phyloP scores from a whole-genome alignment of 768 basidiomycete species.

The Mycena maculata region DNA sequence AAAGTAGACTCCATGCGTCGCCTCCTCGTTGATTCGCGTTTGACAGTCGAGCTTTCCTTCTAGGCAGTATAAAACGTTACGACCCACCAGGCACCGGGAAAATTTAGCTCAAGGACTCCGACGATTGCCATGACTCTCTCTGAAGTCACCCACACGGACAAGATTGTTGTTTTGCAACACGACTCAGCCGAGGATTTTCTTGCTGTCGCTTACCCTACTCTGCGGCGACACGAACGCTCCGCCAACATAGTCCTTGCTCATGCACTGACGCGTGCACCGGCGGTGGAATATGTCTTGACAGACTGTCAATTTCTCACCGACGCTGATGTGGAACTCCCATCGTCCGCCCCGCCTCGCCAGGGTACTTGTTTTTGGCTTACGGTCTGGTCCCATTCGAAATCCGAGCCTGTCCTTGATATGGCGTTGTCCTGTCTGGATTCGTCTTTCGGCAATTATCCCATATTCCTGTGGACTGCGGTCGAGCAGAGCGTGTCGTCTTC shows the following conservation, averaged over 20 bases:
- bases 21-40: conserved; percentile 17
- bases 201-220: conserved; percentile 51
- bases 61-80: background rate
- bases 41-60: conserved; percentile 1
- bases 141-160: conserved; percentile 2
- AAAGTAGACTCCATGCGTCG: conserved; percentile 19
- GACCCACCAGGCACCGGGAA: background rate
- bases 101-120: conserved; percentile 39
- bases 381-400: conserved; percentile 53
- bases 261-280: conserved; percentile 55
- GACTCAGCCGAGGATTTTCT: conserved; percentile 55
- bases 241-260: conserved; percentile 66
- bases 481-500: conserved; percentile 40
- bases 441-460: conserved; percentile 59
- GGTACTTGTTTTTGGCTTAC: conserved; percentile 61
- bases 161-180: conserved; percentile 51
- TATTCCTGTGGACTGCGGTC: conserved; percentile 62
- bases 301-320: conserved; percentile 50
- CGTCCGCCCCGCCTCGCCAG: conserved; percentile 35
- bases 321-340: conserved; percentile 45
- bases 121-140: conserved; percentile 39
- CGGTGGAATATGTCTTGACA: conserved; percentile 51
- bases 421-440: conserved; percentile 60
- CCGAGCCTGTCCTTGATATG: conserved; percentile 49
- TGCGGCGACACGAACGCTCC: conserved; percentile 57